Evolutionary conservation across 2,329 filamentous ascomycete genomes (phyloP), one percentile per base, ranked within the genome.

Genomic region (Venturia effusa): DNA sequence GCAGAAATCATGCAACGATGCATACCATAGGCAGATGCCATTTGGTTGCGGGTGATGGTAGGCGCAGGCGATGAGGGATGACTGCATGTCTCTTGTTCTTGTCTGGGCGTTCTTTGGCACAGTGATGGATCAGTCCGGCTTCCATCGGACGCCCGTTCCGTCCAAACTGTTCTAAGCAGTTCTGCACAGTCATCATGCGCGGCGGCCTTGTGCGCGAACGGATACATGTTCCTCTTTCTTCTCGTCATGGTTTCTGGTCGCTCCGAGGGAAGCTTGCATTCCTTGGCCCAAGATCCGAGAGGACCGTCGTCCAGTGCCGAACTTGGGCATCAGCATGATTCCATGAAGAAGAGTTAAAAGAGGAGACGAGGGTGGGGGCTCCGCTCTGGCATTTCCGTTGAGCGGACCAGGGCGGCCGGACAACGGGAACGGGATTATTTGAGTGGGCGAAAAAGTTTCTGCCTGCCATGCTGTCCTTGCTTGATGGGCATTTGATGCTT

Each of bases 311-410:
- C n/a, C 34, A 57, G 51, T 24, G n/a, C n/a, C n/a, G 19, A 32
- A 34, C 51, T 57, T 34, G 51, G 51, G 51, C 27, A n/a, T n/a
- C n/a, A n/a, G 27, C 19, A 57, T 32, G 51, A 32, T 57, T 32
- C 15, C 51, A 32, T 57, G 30, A 55, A 55, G 48, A 51, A 54
- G n/a, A n/a, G n/a, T n/a, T n/a, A n/a, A n/a, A n/a, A n/a, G 51
- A 57, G 51, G 51, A 57, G 51, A 57, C 51, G 51, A 48, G 43
- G 43, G 43, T 48, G 43, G 43, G 43, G 27, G 51, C 15, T 57
- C 27, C 51, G 51, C 51, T 57, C 30, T 37, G 51, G 34, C 51
- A 57, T 34, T 57, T 57, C 30, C n/a, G 51, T 57, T 34, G 51
- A 57, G 51, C 30, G 51, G 51, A 34, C 51, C 27, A 57, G 51